A percentile compares a stretch with the other conserved stretches of the same genome.
These are phyloP conservation scores for Xylaria sp. DNA, from an alignment of 2,329 filamentous ascomycete species.

Conservation along the genomic window DNA sequence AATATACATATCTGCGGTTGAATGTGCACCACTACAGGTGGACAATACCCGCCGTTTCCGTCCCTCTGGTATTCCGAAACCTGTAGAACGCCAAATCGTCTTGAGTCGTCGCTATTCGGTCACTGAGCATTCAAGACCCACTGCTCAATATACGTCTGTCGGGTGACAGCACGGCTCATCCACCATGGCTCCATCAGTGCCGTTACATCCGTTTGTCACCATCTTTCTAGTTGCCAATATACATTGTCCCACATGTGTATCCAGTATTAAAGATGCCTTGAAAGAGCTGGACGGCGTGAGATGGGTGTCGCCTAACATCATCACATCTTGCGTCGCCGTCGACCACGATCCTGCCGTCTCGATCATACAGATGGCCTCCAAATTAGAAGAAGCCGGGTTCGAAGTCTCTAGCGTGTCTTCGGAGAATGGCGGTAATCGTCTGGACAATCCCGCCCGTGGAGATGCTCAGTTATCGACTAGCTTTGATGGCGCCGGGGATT, in stretches of 20 bases:
- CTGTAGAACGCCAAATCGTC: neutral
- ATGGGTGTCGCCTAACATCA: constrained; percentile 75
- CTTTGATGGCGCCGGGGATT: constrained; percentile 41
- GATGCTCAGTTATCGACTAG: constrained; percentile 29
- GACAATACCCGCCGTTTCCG: constrained; percentile 14
- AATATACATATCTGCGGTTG: constrained; percentile 30
- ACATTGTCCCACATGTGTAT: constrained; percentile 81
- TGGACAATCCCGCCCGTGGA: constrained; percentile 37
- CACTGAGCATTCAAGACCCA: constrained; percentile 23
- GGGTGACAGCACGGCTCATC: constrained; percentile 15
- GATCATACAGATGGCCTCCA: constrained; percentile 54
- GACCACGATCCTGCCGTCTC: constrained; percentile 62
- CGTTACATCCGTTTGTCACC: constrained; percentile 51
- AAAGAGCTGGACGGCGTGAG: constrained; percentile 57
- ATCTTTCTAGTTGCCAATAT: constrained; percentile 77
- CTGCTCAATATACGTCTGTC: constrained; percentile 19
- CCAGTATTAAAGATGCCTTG: constrained; percentile 70
- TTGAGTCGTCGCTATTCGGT: constrained; percentile 14
- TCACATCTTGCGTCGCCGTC: constrained; percentile 70
- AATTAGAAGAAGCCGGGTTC: constrained; percentile 67
- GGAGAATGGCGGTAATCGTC: constrained; percentile 47
- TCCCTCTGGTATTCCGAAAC: constrained; percentile 4
- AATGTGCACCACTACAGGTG: constrained; percentile 21
- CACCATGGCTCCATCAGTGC: constrained; percentile 43
- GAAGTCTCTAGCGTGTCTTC: constrained; percentile 63